Base-by-base conservation (phyloP, 2,329 filamentous ascomycete genomes). In the Fusarium sp. region DNA sequence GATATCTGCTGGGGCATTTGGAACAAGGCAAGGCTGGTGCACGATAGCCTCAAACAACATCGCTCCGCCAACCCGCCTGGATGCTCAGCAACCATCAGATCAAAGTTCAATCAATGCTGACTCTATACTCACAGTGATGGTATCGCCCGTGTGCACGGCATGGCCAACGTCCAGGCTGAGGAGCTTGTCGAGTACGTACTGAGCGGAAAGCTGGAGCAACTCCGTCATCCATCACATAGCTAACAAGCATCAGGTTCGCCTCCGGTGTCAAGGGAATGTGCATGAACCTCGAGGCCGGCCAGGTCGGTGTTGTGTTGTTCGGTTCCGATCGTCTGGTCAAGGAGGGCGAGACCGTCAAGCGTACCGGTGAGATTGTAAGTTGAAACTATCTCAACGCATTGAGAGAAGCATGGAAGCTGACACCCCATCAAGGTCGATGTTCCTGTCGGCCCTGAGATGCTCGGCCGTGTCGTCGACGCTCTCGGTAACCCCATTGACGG, bases 211-310 rank as follows among this genome's bases (percentile, higher is more conserved):
- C 42, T 53, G 40, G 54, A 58, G 26, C n/a, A 49, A 24, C 42
- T 10, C 13, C 44, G 34, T 44, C 29, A 51, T 52, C 36, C 55
- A 54, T 53, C 41, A 32, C 7, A 28, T 42, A 55, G 41, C 62
- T 74, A 69, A 72, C 51, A n/a, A 31, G 6, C 25, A 58, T 43
- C 25, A 97, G 93, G 87, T 99, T 99, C 86, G 92, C 95, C 77
- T 99, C 95, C 71, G 95, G 95, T 82, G 95, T 98, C 83, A 98
- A 98, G 90, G 95, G 95, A 82, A 99, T 99, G 95, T 98, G 94
- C 92, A 98, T 99, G 94, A 99, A 99, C 91, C 90, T 99, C 84
- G 95, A 99, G 86, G 95, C 95, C 82, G 95, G 95, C 81, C 95
- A 98, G 85, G 95, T 99, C 85, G 95, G 95, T 97, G 93, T 99